These are phyloP conservation scores for Metschnikowia corniflorae DNA, from an alignment of 805 yeast genomes.

Conservation along the genomic window DNA sequence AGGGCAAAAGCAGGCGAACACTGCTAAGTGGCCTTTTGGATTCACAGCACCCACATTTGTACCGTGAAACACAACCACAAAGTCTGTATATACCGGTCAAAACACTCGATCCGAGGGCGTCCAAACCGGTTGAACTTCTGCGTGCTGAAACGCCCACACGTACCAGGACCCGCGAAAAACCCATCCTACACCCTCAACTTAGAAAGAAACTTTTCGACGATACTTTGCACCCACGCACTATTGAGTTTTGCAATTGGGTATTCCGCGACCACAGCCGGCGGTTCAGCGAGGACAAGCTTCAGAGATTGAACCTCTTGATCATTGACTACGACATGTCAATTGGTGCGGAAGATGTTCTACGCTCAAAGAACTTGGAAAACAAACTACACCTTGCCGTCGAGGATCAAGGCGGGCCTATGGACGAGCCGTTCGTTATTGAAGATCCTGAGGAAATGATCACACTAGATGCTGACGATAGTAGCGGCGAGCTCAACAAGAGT, in stretches of 20 bases:
- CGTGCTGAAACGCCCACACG: not conserved
- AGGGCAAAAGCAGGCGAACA: too few species aligned
- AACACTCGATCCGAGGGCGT: conserved; percentile 7
- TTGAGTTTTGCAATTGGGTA: conserved; percentile 11
- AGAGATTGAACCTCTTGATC: conserved; percentile 1
- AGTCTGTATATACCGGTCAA: not conserved
- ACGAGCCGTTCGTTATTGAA: conserved; percentile 15
- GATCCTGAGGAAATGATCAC: conserved; percentile 14
- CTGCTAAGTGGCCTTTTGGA: too few species aligned
- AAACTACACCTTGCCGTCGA: too few species aligned
- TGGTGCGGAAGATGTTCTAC: too few species aligned
- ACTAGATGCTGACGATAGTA: conserved; percentile 13
- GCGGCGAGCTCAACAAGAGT: conserved; percentile 18
- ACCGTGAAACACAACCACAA: too few species aligned
- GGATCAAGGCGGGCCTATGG: conserved; percentile 16
- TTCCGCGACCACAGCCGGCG: conserved; percentile 11
- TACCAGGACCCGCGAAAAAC: not conserved
- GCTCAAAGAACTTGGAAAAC: too few species aligned
- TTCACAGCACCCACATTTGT: too few species aligned
- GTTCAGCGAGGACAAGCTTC: conserved; percentile 4
- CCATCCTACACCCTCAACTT: conserved; percentile 17
- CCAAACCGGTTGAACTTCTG: not conserved
- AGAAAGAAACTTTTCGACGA: conserved; percentile 10
- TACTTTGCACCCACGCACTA: conserved; percentile 9
- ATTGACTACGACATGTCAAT: conserved; percentile 7